Base-by-base conservation (phyloP, 139 green algal genomes). In the Chlorella sp. region DNA sequence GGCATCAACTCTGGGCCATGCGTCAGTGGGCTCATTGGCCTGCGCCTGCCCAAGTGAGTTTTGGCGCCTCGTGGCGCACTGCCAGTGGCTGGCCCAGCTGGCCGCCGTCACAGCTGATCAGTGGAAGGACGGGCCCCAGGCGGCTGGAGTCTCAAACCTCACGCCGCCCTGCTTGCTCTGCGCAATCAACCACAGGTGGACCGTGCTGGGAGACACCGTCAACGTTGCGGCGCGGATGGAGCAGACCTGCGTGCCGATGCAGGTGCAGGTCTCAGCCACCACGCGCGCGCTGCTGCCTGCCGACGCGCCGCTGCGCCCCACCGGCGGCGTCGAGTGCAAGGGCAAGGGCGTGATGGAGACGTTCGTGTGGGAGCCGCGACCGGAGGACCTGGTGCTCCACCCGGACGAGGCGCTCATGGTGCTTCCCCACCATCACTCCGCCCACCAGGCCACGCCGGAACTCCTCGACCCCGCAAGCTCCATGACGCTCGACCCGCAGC, bases 201-300 rank as follows among this genome's bases (percentile, higher is more conserved):
- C 42, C 17, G 42, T 55, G 10, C 42, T 55, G 42, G 72, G 72
- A 22, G 71, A 76, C 71, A 70, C 71, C 71, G 61, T 76, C 35
- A 76, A 76, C 71, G 63, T 35, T 20, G 61, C 71, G 27, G 14
- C 27, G 3, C 61, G 61, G 10, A 76, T 76, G 71, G 71, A 70
- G 35, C 32, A 29, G 33, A 74, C 68, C 26, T 35, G 59, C 34
- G 3, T 27, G 26, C 70, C 70, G 3, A 32, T 55, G 6, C 32
- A 29, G 24, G 64, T 75, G n/a, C 70, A 75, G 70, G 59, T 75
- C 23, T 49, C 24, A 26, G 31, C 29, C 31, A 29, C 30, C 30
- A 68, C 62, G 5, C 29, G 26, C 10, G 30, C 30, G 6, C 62
- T 68, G 62, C 62, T 68, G 62, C 62, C 62, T 42, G 5, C 35